A percentile compares a stretch with the other conserved stretches of the same genome.
phyloP scores from a whole-genome alignment of 164 flowering plant species.

The Hamamelis virginiana region DNA sequence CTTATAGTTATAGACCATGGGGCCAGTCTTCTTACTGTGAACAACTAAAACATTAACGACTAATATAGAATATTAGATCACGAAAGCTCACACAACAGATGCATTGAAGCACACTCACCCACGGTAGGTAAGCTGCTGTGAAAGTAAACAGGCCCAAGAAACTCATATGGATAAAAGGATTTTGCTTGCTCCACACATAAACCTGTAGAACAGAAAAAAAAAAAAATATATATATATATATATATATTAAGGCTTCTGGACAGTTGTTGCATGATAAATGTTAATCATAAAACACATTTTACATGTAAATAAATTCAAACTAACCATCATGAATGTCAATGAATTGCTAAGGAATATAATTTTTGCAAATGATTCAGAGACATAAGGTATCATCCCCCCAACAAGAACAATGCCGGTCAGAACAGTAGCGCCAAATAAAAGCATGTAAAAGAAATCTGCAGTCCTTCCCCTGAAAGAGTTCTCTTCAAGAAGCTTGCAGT shows the following conservation, averaged over 20 bases:
- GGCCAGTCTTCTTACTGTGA: too few relatives aligned
- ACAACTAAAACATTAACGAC: too few relatives aligned
- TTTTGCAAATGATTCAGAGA: slow-evolving; percentile 87
- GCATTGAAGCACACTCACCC: slow-evolving; percentile 59
- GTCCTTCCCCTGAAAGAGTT: slow-evolving; percentile 98
- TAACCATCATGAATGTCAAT: slow-evolving; percentile 97
- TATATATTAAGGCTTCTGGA: not conserved
- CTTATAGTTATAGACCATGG: too few relatives aligned
- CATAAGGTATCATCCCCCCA: slow-evolving; percentile 93
- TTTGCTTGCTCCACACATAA: slow-evolving; percentile 99
- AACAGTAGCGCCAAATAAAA: slow-evolving; percentile 93
- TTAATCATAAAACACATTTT: not conserved
- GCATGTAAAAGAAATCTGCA: slow-evolving; percentile 99
- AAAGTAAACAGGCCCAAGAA: slow-evolving; percentile 97
- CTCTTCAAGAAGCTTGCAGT: slow-evolving; percentile 99
- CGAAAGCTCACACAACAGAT: not conserved
- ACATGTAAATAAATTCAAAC: slow-evolving; percentile 20
- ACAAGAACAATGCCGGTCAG: slow-evolving; percentile 87
- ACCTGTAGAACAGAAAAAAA: slow-evolving; percentile 47
- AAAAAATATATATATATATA: too few relatives aligned
- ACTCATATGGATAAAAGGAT: slow-evolving; percentile 97
- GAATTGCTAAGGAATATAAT: slow-evolving; percentile 97
- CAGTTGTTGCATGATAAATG: not conserved
- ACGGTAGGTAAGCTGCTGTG: slow-evolving; percentile 97
- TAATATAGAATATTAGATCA: too few relatives aligned